Percentiles rank a stretch among this genome's conserved stretches.
Evolutionary conservation across 2,329 filamentous ascomycete species (phyloP).

Genomic region (Hymenoscyphus fructigenus): DNA sequence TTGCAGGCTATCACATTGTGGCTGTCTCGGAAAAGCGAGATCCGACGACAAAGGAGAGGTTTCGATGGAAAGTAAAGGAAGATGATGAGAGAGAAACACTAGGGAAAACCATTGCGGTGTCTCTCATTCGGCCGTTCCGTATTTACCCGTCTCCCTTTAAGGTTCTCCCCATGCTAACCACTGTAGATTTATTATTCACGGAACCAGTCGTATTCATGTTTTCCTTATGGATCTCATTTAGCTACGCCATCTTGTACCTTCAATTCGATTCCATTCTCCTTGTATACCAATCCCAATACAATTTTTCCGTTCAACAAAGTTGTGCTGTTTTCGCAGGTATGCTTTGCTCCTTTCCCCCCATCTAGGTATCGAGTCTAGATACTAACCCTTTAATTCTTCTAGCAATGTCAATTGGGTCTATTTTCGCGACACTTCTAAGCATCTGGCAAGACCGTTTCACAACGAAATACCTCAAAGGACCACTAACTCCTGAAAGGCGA

Average conservation of each 20-base stretch:
- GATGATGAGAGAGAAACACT: constrained; percentile 75
- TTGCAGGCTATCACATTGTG: constrained; percentile 49
- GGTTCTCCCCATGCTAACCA: not conserved
- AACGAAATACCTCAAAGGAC: constrained; percentile 41
- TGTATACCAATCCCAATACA: constrained; percentile 67
- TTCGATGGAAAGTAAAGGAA: constrained; percentile 77
- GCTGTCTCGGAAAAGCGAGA: constrained; percentile 40
- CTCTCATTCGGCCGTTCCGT: constrained; percentile 74
- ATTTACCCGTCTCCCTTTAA: constrained; percentile 42
- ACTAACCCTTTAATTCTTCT: too few species aligned
- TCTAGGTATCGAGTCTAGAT: too few species aligned
- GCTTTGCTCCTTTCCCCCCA: too few species aligned
- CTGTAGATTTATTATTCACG: too few species aligned
- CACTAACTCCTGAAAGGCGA: constrained; percentile 63
- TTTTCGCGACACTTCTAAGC: constrained; percentile 66
- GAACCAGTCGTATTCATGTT: too few species aligned
- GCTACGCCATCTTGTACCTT: constrained; percentile 85
- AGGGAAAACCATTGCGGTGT: constrained; percentile 68
- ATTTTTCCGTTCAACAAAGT: constrained; percentile 65
- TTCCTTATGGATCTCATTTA: constrained; percentile 84
- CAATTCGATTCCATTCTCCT: constrained; percentile 79
- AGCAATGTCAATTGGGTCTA: constrained; percentile 67
- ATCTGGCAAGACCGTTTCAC: constrained; percentile 72
- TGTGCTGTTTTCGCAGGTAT: constrained; percentile 73
- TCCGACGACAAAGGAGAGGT: constrained; percentile 46